Evolutionary conservation across 148 eudicot species (phyloP).

Genomic region (Tetragonia tetragonoides): DNA sequence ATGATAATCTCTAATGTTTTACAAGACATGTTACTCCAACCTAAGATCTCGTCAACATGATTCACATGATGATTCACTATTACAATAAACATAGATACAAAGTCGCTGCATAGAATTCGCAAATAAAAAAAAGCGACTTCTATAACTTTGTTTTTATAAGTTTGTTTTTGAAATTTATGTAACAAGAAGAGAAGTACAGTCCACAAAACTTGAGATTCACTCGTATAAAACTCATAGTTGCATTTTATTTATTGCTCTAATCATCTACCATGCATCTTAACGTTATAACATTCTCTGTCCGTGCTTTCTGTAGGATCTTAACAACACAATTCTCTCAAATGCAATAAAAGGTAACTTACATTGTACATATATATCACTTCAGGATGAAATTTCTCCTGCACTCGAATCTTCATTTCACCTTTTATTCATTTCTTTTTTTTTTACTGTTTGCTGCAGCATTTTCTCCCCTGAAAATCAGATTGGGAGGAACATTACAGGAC

Average conservation of each 20-base stretch:
- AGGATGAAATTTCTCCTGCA: not conserved
- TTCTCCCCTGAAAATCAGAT: conserved; percentile 64
- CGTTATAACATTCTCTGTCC: not conserved
- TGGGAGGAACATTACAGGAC: conserved; percentile 79
- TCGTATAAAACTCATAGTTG: too few relatives aligned
- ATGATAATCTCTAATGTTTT: not conserved
- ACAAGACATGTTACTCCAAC: not conserved
- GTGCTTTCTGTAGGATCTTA: conserved; percentile 46
- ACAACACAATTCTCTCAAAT: conserved; percentile 39
- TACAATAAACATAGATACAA: too few relatives aligned
- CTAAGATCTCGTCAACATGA: too few relatives aligned
- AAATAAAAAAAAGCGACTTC: too few relatives aligned
- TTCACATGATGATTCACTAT: too few relatives aligned
- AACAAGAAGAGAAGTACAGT: too few relatives aligned
- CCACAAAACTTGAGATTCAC: too few relatives aligned
- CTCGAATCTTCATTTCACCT: not conserved
- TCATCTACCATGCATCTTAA: too few relatives aligned
- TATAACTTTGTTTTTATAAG: too few relatives aligned
- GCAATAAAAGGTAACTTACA: conserved; percentile 54
- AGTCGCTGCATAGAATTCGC: too few relatives aligned
- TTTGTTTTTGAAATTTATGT: too few relatives aligned
- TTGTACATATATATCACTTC: not conserved
- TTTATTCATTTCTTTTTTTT: not conserved
- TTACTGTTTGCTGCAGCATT: conserved; percentile 46
- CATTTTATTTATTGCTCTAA: too few relatives aligned